phyloP scores from a whole-genome alignment of 2,329 filamentous ascomycete genomes.

The Penicillium sp. region DNA sequence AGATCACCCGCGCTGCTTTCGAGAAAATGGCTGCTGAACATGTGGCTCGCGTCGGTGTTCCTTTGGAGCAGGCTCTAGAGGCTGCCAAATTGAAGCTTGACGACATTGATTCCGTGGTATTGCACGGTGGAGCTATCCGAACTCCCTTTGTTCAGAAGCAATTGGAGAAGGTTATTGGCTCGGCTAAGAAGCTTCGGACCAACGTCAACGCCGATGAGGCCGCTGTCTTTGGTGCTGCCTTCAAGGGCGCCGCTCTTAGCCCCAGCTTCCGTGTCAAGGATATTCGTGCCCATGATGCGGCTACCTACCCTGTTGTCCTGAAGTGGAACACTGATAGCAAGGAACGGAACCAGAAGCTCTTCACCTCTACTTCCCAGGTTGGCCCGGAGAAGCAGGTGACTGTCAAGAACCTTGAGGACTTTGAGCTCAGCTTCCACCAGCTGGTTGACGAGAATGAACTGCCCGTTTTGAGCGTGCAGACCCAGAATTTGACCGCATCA shows the following conservation, averaged over 20 bases:
- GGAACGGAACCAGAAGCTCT: conserved; percentile 76
- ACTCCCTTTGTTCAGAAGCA: conserved; percentile 93
- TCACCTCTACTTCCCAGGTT: conserved; percentile 73
- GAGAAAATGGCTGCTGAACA: conserved; percentile 73
- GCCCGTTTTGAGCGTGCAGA: conserved; percentile 66
- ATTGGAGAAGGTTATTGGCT: conserved; percentile 73
- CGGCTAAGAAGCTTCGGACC: conserved; percentile 75
- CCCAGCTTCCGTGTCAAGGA: conserved; percentile 98
- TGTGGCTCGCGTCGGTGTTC: conserved; percentile 65
- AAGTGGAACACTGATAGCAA: conserved; percentile 74
- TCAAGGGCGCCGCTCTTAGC: conserved; percentile 88
- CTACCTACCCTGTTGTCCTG: conserved; percentile 72
- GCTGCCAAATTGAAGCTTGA: conserved; percentile 69
- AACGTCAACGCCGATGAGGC: conserved; percentile 98
- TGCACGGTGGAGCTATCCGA: conserved; percentile 85
- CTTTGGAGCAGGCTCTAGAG: conserved; percentile 73
- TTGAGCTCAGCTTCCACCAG: conserved; percentile 78
- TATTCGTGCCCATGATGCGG: conserved; percentile 78
- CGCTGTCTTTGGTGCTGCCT: conserved; percentile 92
- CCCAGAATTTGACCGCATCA: conserved; percentile 82
- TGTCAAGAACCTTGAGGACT: conserved; percentile 79
- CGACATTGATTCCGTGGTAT: conserved; percentile 85
- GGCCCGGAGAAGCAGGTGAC: conserved; percentile 81
- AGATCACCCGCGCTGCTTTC: conserved; percentile 76
- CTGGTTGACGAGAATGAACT: conserved; percentile 57